phyloP scores from a whole-genome alignment of 371 early-diverging fungal species.

The Capniomyces stellatus region DNA sequence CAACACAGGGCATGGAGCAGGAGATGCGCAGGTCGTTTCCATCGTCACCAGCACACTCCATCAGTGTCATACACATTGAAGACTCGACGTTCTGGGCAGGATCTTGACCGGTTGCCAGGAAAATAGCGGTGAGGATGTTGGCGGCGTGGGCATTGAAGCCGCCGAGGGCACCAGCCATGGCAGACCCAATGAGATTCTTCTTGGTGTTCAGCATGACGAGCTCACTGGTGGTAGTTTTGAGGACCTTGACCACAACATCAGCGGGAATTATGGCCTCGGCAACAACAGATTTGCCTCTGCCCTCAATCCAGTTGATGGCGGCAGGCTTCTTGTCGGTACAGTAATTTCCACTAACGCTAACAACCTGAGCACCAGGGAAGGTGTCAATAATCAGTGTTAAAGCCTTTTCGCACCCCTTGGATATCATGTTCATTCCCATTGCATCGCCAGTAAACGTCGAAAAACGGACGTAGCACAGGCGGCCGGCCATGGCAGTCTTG shows the following conservation, averaged over 20 bases:
- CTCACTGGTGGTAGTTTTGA: slow-evolving; percentile 71
- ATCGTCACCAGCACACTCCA: slow-evolving; percentile 62
- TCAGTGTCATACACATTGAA: slow-evolving; percentile 84
- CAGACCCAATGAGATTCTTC: slow-evolving; percentile 87
- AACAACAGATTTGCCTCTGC: slow-evolving; percentile 89
- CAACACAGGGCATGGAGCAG: slow-evolving; percentile 89
- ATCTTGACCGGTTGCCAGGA: slow-evolving; percentile 90
- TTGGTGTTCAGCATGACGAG: slow-evolving; percentile 62
- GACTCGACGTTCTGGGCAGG: slow-evolving; percentile 94
- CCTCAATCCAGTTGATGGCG: slow-evolving; percentile 94
- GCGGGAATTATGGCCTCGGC: slow-evolving; percentile 75
- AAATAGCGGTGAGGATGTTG: slow-evolving; percentile 89
- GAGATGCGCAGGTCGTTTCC: slow-evolving; percentile 66
- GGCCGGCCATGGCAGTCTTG: slow-evolving; percentile 73
- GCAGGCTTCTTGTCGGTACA: slow-evolving; percentile 97
- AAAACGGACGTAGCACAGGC: slow-evolving; percentile 70
- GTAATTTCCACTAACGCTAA: slow-evolving; percentile 82
- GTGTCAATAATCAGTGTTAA: slow-evolving; percentile 34
- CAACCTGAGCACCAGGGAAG: slow-evolving; percentile 61
- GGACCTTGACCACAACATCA: slow-evolving; percentile 52
- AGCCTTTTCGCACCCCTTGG: slow-evolving; percentile 82
- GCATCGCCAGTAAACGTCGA: slow-evolving; percentile 90
- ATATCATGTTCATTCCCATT: slow-evolving; percentile 99
- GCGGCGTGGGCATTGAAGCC: slow-evolving; percentile 96
- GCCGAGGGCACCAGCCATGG: slow-evolving; percentile 88